Conservation (phyloP, 176 grass and related monocot genomes). For the Rhynchospora breviuscula region DNA sequence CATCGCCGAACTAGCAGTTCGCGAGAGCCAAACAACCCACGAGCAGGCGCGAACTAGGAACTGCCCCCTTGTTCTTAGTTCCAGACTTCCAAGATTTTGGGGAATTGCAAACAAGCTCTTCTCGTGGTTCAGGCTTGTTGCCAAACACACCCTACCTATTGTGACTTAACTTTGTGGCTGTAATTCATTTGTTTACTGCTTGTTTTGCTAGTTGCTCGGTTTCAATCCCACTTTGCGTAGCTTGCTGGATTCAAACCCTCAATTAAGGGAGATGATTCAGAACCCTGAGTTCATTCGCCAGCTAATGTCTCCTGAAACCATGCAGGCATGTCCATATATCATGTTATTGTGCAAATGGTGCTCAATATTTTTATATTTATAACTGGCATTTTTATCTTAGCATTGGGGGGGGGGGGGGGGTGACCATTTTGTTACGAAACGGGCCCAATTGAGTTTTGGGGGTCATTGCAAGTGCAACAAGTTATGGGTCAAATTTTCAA, state of each 20-base stretch:
- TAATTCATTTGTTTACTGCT: background rate
- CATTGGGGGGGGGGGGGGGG: too few relatives aligned
- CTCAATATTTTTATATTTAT: background rate
- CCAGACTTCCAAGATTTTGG: too few relatives aligned
- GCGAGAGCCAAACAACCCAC: too few relatives aligned
- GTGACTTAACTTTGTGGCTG: background rate
- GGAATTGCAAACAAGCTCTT: too few relatives aligned
- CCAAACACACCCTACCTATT: background rate
- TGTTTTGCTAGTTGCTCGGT: slow-evolving; percentile 60
- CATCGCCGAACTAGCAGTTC: too few relatives aligned
- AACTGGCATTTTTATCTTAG: background rate
- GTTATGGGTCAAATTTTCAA: background rate
- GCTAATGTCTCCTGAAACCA: slow-evolving; percentile 75
- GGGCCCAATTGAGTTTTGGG: background rate
- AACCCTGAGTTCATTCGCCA: slow-evolving; percentile 95
- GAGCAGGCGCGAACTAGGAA: too few relatives aligned
- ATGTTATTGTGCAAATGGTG: background rate
- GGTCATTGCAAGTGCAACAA: background rate
- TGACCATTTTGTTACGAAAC: background rate
- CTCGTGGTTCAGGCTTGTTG: too few relatives aligned
- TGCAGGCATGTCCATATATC: slow-evolving; percentile 54
- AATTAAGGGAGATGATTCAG: slow-evolving; percentile 89
- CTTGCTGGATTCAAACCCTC: slow-evolving; percentile 78
- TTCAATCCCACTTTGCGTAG: slow-evolving; percentile 66
- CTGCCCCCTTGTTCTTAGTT: too few relatives aligned